These are phyloP conservation scores for Yarrowia yakushimensis DNA, from an alignment of 805 yeast species.

Conservation along the genomic window DNA sequence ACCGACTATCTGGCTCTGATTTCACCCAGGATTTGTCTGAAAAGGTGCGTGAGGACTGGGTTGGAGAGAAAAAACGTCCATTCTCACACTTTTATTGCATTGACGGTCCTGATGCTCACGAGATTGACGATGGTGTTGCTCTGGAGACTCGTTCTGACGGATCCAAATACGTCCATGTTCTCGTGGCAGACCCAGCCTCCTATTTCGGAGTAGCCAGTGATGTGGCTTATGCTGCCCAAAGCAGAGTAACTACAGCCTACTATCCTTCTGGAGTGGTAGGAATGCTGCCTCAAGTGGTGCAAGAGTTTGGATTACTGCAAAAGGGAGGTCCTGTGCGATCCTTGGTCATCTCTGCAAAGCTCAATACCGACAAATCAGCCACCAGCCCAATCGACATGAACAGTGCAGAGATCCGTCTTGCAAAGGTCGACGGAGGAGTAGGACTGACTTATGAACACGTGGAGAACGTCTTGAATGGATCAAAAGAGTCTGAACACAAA, in stretches of 20 bases:
- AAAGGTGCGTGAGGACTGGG: neutral
- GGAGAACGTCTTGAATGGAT: slow-evolving; percentile 46
- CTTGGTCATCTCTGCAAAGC: neutral
- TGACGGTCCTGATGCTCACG: slow-evolving; percentile 75
- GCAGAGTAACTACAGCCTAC: slow-evolving; percentile 53
- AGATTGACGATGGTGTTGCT: slow-evolving; percentile 91
- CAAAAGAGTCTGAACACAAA: slow-evolving; percentile 23
- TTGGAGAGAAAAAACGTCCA: neutral
- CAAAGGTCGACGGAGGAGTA: slow-evolving; percentile 30
- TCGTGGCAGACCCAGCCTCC: slow-evolving; percentile 86
- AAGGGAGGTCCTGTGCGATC: neutral
- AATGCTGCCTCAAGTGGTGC: slow-evolving; percentile 57
- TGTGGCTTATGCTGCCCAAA: neutral
- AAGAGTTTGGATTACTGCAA: slow-evolving; percentile 2
- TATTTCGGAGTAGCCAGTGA: slow-evolving; percentile 39
- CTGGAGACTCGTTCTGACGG: slow-evolving; percentile 37
- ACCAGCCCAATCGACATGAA: neutral
- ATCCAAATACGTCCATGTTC: slow-evolving; percentile 51
- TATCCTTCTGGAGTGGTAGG: slow-evolving; percentile 62
- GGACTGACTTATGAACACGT: slow-evolving; percentile 58
- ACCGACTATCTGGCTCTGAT: neutral
- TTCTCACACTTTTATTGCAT: slow-evolving; percentile 59
- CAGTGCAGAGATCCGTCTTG: slow-evolving; percentile 38
- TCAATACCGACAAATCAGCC: neutral
- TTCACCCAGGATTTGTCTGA: neutral